Evolutionary conservation across 2,329 filamentous ascomycete genomes (phyloP), one percentile per base, ranked within the genome.

Genomic region (Sporothrix dimorphospora): DNA sequence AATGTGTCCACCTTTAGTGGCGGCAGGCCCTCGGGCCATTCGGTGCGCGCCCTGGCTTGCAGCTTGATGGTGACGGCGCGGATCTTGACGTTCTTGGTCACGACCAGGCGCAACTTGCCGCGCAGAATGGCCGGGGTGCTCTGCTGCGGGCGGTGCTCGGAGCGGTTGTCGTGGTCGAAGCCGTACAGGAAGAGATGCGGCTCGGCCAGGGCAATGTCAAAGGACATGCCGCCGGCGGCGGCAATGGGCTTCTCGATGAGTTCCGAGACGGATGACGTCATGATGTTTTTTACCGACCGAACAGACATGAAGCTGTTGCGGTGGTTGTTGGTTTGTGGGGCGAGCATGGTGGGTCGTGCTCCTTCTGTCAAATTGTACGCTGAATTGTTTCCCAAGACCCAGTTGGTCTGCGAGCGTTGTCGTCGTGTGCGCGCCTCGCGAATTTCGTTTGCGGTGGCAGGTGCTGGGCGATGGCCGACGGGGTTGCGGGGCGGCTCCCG

Each of bases 21-120:
- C 3, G 96, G 95, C 40, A 98, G 96, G 68, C 94, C 94, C 83
- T 98, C 96, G 19, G 96, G 95, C 96, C 96, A 99, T 79, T 97
- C 94, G 1, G 96, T 98, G 75, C 92, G 89, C 3, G 94, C 93
- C 79, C 90, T 91, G 40, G 95, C 96, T 53, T 91, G 88, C 76
- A 99, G 92, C 77, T 93, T 95, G 69, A 99, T 85, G 6, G 92
- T 94, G 30, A 99, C 88, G 4, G 93, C 91, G 83, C 97, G 98
- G 76, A 99, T 90, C 82, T 99, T 99, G 63, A 94, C 90, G 75
- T 93, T 92, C 79, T 98, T 98, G 61, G 92, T 91, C 14, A 98
- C 88, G 73, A 91, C 91, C 51, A 99, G 80, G 77, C 93, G 91
- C 71, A 99, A 81, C 75, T 90, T 94, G 21, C 96, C 96, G 71